phyloP scores from a whole-genome alignment of 1,284 basidiomycete genomes.

The Rhodofomes roseus region DNA sequence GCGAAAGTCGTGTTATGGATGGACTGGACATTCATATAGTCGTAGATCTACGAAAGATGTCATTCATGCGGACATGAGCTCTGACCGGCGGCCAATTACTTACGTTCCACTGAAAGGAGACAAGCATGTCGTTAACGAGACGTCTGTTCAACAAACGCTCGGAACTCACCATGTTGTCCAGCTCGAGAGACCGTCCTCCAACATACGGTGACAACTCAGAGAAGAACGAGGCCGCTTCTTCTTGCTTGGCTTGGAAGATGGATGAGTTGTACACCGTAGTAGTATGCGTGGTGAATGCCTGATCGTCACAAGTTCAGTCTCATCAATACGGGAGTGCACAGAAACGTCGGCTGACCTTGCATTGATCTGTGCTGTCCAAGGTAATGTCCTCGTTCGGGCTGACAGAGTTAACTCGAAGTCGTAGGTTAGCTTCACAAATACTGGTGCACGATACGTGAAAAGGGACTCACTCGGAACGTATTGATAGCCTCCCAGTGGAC shows the following conservation, averaged over 20 bases:
- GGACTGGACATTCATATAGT: slow-evolving; percentile 49
- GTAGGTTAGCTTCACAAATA: no score
- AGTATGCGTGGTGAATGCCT: slow-evolving; percentile 30
- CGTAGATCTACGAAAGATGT: slow-evolving; percentile 36
- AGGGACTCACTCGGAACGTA: slow-evolving; percentile 65
- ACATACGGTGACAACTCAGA: slow-evolving; percentile 35
- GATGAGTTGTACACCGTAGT: slow-evolving; percentile 29
- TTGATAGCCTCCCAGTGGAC: slow-evolving; percentile 52
- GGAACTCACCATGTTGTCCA: slow-evolving; percentile 40
- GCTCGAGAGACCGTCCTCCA: slow-evolving; percentile 35
- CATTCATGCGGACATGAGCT: neutral
- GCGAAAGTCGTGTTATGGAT: slow-evolving; percentile 43
- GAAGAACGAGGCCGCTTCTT: slow-evolving; percentile 36
- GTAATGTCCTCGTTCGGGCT: slow-evolving; percentile 39
- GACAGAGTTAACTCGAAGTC: slow-evolving; percentile 39
- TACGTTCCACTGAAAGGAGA: slow-evolving; percentile 32
- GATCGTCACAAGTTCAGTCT: no score
- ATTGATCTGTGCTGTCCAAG: slow-evolving; percentile 44
- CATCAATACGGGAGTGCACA: neutral
- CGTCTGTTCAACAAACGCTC: neutral
- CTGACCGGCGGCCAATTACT: slow-evolving; percentile 5
- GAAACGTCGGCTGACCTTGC: slow-evolving; percentile 29
- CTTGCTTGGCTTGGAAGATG: slow-evolving; percentile 34
- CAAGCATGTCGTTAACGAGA: no score
- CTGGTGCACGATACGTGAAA: no score